Evolutionary conservation across 1,139 yeast species (phyloP).

Genomic region (Petasospora rhodanensis): DNA sequence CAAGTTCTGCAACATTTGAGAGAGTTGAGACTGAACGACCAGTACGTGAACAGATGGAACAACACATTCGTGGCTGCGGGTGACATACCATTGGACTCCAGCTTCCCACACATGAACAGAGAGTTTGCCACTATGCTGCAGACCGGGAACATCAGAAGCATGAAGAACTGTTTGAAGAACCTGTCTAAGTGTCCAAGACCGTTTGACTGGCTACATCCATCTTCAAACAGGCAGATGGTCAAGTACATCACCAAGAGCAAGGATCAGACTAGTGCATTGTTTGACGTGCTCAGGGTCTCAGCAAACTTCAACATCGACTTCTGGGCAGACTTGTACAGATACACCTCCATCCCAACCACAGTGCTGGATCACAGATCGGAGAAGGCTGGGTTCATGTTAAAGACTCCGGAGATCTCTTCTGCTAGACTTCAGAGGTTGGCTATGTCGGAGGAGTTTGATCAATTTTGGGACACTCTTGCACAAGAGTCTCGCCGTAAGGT

Average conservation of each 20-base stretch:
- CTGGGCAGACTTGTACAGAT: conserved; percentile 8
- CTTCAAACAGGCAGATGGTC: conserved; percentile 12
- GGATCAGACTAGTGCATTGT: conserved; percentile 3
- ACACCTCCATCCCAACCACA: conserved; percentile 6
- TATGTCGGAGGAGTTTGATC: not conserved
- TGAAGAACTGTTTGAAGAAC: conserved; percentile 14
- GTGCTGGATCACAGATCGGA: conserved; percentile 7
- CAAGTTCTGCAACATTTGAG: conserved; percentile 11
- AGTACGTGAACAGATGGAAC: conserved; percentile 15
- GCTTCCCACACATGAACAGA: conserved; percentile 9
- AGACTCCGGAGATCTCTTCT: conserved; percentile 1
- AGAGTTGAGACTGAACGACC: conserved; percentile 6
- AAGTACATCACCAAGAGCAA: conserved; percentile 9
- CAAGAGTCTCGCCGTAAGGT: conserved; percentile 9
- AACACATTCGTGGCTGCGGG: conserved; percentile 15
- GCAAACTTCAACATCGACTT: conserved; percentile 3
- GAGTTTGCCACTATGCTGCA: conserved; percentile 15
- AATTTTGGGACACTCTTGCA: conserved; percentile 8
- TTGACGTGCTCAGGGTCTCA: conserved; percentile 1
- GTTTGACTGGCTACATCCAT: conserved; percentile 6
- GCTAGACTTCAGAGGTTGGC: conserved; percentile 9
- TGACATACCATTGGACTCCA: conserved; percentile 14
- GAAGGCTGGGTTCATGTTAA: no score
- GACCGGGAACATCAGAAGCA: conserved; percentile 11
- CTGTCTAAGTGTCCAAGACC: conserved; percentile 4